Evolutionary conservation across 805 yeast genomes (phyloP), one percentile per base, ranked within the genome.

Genomic region (Debaryomyces prosopidis): DNA sequence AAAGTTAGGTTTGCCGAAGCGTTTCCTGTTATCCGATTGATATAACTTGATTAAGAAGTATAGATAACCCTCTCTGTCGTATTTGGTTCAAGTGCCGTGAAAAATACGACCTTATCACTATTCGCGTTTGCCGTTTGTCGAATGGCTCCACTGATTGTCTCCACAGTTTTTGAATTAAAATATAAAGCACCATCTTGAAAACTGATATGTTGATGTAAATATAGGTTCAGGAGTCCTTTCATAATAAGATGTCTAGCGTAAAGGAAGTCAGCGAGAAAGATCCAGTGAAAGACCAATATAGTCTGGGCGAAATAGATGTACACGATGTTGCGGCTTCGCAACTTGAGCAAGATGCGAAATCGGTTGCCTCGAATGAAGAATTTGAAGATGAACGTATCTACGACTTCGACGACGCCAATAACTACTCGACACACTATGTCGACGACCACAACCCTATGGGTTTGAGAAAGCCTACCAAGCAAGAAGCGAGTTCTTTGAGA

Each of bases 371-470:
- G 18, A 34, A 42, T 6, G 42, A 37, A 37, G 42, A 27, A 35
- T 38, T 42, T 18, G 45, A 37, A 26, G 42, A 33, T 18, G 38
- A 34, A 16, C 19, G 33, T 27, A 17, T 43, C 28, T 60, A 59
- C 39, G 57, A 60, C 39, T 54, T 23, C 23, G 62, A 59, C 17
- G 61, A 60, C 41, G 58, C 57, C 19, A 43, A 42, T 16, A 59
- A 58, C 40, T 60, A 62, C 41, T 50, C 51, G 20, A 49, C 59
- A 15, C 40, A 45, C 26, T 67, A 46, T 39, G 58, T 54, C 15
- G 73, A 69, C 47, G 73, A 66, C 30, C 51, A 47, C 46, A 69
- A 69, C 47, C 73, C 74, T 6, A 57, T 44, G 45, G 74, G 74
- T 18, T 63, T 67, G 45, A 57, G 74, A 45, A 45, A 47, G 19